Evolutionary conservation across 2,329 filamentous ascomycete species (phyloP), one percentile per base, ranked within the genome.

Genomic region (Chalaropsis thielavioides): DNA sequence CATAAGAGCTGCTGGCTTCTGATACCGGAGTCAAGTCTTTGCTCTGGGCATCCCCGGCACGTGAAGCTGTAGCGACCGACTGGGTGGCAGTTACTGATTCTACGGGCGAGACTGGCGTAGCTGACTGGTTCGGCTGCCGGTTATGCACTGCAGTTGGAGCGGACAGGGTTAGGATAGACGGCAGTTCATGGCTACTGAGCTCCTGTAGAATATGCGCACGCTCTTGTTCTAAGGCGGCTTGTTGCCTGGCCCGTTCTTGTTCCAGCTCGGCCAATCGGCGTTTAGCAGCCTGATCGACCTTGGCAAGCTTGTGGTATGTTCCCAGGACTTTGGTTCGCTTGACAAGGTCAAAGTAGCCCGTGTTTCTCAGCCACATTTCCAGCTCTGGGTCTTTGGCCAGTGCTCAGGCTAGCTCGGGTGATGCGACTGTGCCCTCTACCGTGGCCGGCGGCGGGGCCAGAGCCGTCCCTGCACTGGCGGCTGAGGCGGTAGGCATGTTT

Each of bases 341-440:
- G 3, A 61, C 58, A 11, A 46, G 1, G 54, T 72, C 68, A 59
- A 70, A 71, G 63, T 65, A 72, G 19, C 70, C 61, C 1, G 71
- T 72, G 31, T 71, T 64, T n/a, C 70, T 61, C 15, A 72, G 67
- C 71, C 71, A 72, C 15, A 69, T 65, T n/a, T 43, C 54, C 31
- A 72, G 49, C 10, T 71, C 70, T 7, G 66, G 31, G 31, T 71
- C 64, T 8, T 40, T 19, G 17, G 38, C 24, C 13, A 63, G 22
- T 19, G 8, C 24, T 17, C 43, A 6, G 31, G 38, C 59, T 5
- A 44, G 5, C 13, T 40, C 59, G n/a, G 38, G 17, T 5, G 22
- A 27, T 24, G 22, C 11, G 24, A 13, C 24, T 51, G 46, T 51
- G 19, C 27, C n/a, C 22, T 51, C 46, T 49, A 49, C 8, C n/a